Conservation (phyloP, 768 basidiomycete species). For the Panaeolus papilionaceus region DNA sequence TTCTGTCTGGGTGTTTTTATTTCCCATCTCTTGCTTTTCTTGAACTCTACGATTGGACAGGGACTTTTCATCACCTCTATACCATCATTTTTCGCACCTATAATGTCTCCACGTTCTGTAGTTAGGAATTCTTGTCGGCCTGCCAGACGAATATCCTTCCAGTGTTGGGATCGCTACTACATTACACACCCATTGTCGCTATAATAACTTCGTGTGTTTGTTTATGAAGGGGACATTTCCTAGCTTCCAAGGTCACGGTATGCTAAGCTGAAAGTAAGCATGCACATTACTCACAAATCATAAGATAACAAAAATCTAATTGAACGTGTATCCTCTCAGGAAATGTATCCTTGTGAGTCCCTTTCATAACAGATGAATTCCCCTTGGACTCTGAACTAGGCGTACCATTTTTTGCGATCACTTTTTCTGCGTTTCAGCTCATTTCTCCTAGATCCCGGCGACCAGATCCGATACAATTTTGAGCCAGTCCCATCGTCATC, state of each 20-base stretch:
- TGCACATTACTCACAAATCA: too few relatives aligned
- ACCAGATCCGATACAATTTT: too few relatives aligned
- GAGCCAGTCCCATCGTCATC: too few relatives aligned
- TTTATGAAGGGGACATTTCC: background rate
- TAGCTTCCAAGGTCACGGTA: background rate
- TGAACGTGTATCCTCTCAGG: too few relatives aligned
- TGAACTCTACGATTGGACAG: slow-evolving; percentile 22
- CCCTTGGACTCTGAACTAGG: too few relatives aligned
- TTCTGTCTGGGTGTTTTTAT: slow-evolving; percentile 14
- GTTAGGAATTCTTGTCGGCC: background rate
- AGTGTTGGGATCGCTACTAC: slow-evolving; percentile 1
- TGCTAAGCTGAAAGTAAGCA: too few relatives aligned
- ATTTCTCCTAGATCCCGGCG: too few relatives aligned
- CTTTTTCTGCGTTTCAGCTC: too few relatives aligned
- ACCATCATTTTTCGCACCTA: background rate
- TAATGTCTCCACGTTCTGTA: background rate
- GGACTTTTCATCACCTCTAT: slow-evolving; percentile 17
- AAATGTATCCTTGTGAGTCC: too few relatives aligned
- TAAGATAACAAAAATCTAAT: too few relatives aligned
- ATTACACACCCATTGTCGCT: background rate
- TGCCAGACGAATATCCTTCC: background rate
- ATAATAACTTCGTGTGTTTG: background rate
- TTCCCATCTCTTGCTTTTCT: slow-evolving; percentile 10
- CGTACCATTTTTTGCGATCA: too few relatives aligned
- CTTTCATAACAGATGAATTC: too few relatives aligned